A percentile compares a stretch with the other conserved stretches of the same genome.
Conservation (phyloP, 371 early-diverging fungal genomes). For the Mortierella polycephala region DNA sequence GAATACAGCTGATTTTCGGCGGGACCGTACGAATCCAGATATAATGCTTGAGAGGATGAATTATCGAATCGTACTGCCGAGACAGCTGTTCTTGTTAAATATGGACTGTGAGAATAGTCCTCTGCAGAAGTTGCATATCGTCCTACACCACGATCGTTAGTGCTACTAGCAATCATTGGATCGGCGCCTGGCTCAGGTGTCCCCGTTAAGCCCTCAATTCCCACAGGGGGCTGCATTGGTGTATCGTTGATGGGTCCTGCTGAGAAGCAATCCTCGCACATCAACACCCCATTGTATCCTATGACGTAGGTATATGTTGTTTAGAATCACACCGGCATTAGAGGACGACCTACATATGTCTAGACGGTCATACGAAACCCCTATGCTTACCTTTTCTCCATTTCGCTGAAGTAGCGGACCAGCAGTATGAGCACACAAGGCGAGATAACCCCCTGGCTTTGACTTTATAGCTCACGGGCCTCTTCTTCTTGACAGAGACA, state of each 20-base stretch:
- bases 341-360: neutral
- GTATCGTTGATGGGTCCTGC: constrained; percentile 62
- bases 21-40: constrained; percentile 78
- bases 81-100: constrained; percentile 76
- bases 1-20: constrained; percentile 84
- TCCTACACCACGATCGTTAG: constrained; percentile 17
- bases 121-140: constrained; percentile 72
- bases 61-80: constrained; percentile 66
- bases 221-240: constrained; percentile 23
- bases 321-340: neutral
- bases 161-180: neutral
- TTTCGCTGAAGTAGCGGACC: constrained; percentile 55
- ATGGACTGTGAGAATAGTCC: constrained; percentile 83
- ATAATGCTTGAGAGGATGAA: constrained; percentile 56
- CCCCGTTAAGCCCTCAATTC: constrained; percentile 35
- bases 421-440: constrained; percentile 58
- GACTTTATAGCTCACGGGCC: constrained; percentile 27
- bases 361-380: neutral
- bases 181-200: neutral
- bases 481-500: constrained; percentile 32
- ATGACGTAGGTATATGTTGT: constrained; percentile 8
- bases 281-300: constrained; percentile 85
- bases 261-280: constrained; percentile 86
- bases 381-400: constrained; percentile 58
- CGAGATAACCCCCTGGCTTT: constrained; percentile 37